A percentile compares a stretch with the other conserved stretches of the same genome.
Conservation (phyloP, 805 yeast species). For the Phaffomyces antillensis region DNA sequence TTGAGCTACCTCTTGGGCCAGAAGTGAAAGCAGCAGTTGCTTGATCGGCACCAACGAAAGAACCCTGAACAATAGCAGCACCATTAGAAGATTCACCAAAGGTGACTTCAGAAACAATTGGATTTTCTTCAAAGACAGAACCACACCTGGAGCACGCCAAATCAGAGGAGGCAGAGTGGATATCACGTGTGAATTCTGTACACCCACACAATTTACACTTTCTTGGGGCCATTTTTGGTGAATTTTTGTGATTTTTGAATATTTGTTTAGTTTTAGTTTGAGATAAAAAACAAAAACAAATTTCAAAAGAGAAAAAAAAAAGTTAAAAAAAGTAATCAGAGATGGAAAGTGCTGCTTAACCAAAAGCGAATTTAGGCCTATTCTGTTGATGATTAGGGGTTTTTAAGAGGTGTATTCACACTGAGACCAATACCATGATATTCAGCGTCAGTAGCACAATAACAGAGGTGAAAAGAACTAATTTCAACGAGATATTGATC, state of each 20-base stretch:
- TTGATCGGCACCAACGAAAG: constrained; percentile 87
- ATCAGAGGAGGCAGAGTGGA: constrained; percentile 60
- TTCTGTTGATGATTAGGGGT: background rate
- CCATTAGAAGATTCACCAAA: constrained; percentile 91
- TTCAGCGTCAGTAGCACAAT: constrained; percentile 1
- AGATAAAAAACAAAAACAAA: no score
- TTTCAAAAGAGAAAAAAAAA: no score
- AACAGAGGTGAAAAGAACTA: constrained; percentile 1
- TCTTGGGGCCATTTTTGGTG: constrained; percentile 3
- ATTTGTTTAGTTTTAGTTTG: background rate
- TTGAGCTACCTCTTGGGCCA: constrained; percentile 58
- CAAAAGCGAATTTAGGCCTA: no score
- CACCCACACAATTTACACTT: constrained; percentile 46
- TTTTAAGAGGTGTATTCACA: background rate
- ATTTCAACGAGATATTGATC: constrained; percentile 10
- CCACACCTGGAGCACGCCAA: constrained; percentile 81
- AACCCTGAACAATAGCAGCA: constrained; percentile 93
- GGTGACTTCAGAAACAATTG: constrained; percentile 91
- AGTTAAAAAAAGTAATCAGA: no score
- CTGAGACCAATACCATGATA: background rate
- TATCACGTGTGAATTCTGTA: constrained; percentile 45
- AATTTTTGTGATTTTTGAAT: background rate
- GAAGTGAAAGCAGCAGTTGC: constrained; percentile 61
- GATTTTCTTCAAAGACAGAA: constrained; percentile 81
- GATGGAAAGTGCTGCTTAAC: no score